phyloP scores from a whole-genome alignment of 2,329 filamentous ascomycete species.

The Xylariales sp. region DNA sequence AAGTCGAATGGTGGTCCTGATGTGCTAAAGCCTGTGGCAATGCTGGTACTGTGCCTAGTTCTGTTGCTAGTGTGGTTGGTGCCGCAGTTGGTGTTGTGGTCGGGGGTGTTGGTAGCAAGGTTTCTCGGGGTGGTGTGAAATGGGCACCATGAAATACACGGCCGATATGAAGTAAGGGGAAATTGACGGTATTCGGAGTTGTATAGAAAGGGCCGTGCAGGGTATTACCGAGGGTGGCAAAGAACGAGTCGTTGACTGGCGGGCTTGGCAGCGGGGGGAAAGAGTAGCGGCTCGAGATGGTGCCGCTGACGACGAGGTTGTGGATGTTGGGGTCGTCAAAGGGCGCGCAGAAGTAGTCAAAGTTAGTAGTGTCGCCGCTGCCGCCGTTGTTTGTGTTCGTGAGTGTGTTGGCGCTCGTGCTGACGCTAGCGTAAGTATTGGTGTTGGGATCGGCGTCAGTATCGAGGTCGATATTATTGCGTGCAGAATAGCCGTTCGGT shows the following conservation, averaged over 20 bases:
- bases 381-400: not conserved
- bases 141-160: conserved; percentile 1
- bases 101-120: not conserved
- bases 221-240: conserved; percentile 12
- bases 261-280: conserved; percentile 15
- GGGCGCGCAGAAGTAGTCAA: not conserved
- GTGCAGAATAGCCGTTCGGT: conserved; percentile 9
- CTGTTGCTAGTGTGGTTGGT: not conserved
- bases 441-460: not conserved
- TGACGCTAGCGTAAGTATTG: not conserved
- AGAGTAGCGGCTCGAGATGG: conserved; percentile 10
- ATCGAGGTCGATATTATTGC: not conserved
- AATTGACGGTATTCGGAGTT: conserved; percentile 1
- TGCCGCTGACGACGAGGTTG: not conserved
- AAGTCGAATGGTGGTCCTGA: conserved; percentile 6
- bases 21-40: not conserved
- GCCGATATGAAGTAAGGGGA: conserved; percentile 12
- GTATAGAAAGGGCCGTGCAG: conserved; percentile 7
- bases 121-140: not conserved
- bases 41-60: not conserved
- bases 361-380: not conserved
- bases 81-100: not conserved
- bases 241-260: conserved; percentile 20
- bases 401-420: conserved; percentile 1
- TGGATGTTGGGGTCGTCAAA: conserved; percentile 2